These are phyloP conservation scores for Backusella sp. DNA, from an alignment of 192 early-diverging fungal genomes.

Conservation along the genomic window DNA sequence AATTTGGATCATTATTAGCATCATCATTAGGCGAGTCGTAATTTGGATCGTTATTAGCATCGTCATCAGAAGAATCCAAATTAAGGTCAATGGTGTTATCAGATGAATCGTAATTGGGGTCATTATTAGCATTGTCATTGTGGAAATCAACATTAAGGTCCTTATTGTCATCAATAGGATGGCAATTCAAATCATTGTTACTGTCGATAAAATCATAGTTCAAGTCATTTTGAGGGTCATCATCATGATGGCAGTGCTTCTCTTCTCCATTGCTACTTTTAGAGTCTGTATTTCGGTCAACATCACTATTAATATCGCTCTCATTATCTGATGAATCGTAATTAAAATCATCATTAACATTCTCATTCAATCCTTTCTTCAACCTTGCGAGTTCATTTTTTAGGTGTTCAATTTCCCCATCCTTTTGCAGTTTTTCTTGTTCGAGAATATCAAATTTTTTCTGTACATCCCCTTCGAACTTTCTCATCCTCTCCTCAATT, in stretches of 20 bases:
- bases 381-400: neutral
- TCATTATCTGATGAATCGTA: neutral
- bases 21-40: too few relatives aligned
- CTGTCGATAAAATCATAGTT: neutral
- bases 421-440: neutral
- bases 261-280: neutral
- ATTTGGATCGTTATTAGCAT: too few relatives aligned
- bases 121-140: neutral
- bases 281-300: neutral
- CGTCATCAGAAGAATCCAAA: neutral
- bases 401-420: neutral
- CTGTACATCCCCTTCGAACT: neutral
- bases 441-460: neutral
- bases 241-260: neutral
- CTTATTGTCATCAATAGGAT: neutral
- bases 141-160: too few relatives aligned
- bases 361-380: neutral
- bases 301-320: neutral
- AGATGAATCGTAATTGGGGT: neutral
- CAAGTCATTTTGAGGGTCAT: neutral
- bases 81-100: neutral
- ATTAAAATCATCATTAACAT: neutral
- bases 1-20: too few relatives aligned
- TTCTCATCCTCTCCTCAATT: neutral
- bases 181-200: neutral